A percentile compares a stretch with the other conserved stretches of the same genome.
phyloP scores from a whole-genome alignment of 2,329 filamentous ascomycete genomes.

The Teratosphaeria epicoccoides region DNA sequence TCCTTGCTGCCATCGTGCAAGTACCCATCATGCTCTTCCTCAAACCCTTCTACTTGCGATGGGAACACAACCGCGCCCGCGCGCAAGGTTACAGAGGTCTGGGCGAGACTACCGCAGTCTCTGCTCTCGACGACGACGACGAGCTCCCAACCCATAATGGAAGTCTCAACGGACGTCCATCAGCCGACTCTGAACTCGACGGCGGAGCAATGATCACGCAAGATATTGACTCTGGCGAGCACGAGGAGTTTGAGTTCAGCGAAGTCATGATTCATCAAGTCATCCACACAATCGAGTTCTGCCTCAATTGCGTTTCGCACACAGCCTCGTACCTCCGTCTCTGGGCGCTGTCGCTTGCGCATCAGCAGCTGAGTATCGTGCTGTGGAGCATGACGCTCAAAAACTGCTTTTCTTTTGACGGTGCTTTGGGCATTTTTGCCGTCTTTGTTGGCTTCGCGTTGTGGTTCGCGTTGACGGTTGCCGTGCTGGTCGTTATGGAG shows the following conservation, averaged over 20 bases:
- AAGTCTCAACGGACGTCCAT: slow-evolving; percentile 43
- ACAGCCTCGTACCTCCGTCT: slow-evolving; percentile 97
- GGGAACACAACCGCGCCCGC: slow-evolving; percentile 82
- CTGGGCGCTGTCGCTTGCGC: slow-evolving; percentile 92
- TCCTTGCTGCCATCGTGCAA: slow-evolving; percentile 73
- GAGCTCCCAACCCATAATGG: slow-evolving; percentile 55
- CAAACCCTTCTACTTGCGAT: slow-evolving; percentile 90
- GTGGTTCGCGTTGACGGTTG: slow-evolving; percentile 79
- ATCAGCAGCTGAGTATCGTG: slow-evolving; percentile 93
- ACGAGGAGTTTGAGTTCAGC: slow-evolving; percentile 94
- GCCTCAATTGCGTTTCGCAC: slow-evolving; percentile 96
- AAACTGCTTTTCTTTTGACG: slow-evolving; percentile 55
- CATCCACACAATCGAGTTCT: slow-evolving; percentile 99
- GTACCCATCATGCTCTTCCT: slow-evolving; percentile 86
- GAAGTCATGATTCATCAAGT: slow-evolving; percentile 98
- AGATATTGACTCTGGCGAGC: slow-evolving; percentile 56
- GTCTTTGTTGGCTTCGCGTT: slow-evolving; percentile 73
- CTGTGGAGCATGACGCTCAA: slow-evolving; percentile 93
- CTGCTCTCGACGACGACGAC: slow-evolving; percentile 81
- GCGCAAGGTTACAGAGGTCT: slow-evolving; percentile 87
- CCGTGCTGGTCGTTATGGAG: slow-evolving; percentile 85
- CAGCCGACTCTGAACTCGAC: slow-evolving; percentile 61
- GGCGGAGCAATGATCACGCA: slow-evolving; percentile 82
- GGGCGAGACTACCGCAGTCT: slow-evolving; percentile 77
- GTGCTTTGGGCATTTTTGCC: slow-evolving; percentile 60